phyloP scores from a whole-genome alignment of 225 moss, liverwort and hornwort genomes.

The Sphagnum tenellum region DNA sequence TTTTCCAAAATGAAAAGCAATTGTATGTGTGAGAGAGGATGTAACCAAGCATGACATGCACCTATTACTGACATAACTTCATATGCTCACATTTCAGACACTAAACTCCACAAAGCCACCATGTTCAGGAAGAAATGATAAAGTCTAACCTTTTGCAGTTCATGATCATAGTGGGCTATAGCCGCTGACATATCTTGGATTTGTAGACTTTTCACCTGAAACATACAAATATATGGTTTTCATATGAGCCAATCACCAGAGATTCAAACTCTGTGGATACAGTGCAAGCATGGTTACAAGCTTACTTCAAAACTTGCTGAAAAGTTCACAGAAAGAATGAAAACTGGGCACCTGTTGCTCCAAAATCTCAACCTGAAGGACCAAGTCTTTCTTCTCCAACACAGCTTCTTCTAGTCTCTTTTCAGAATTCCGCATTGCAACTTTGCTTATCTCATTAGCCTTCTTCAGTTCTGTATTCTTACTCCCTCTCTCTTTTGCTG shows the following conservation, averaged over 20 bases:
- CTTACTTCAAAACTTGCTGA: too few species aligned
- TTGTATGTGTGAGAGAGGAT: too few species aligned
- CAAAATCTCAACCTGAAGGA: slow-evolving; percentile 54
- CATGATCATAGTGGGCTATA: slow-evolving; percentile 70
- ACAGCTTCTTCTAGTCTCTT: slow-evolving; percentile 37
- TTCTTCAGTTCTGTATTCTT: slow-evolving; percentile 49
- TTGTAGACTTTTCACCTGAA: slow-evolving; percentile 55
- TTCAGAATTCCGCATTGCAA: slow-evolving; percentile 38
- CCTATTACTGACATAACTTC: too few species aligned
- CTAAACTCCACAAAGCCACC: too few species aligned
- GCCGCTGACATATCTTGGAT: slow-evolving; percentile 57
- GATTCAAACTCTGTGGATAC: too few species aligned
- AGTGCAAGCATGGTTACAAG: too few species aligned
- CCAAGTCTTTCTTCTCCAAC: slow-evolving; percentile 36
- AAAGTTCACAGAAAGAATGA: not conserved
- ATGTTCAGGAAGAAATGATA: too few species aligned
- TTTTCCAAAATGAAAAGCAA: too few species aligned
- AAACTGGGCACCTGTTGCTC: slow-evolving; percentile 45
- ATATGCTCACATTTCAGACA: too few species aligned
- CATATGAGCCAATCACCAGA: too few species aligned
- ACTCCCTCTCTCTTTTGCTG: slow-evolving; percentile 36
- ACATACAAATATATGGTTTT: too few species aligned
- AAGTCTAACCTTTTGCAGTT: slow-evolving; percentile 57
- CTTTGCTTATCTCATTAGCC: slow-evolving; percentile 39
- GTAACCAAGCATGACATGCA: too few species aligned